Evolutionary conservation across 139 green algal species (phyloP).

Genomic region (Closterium sp.): DNA sequence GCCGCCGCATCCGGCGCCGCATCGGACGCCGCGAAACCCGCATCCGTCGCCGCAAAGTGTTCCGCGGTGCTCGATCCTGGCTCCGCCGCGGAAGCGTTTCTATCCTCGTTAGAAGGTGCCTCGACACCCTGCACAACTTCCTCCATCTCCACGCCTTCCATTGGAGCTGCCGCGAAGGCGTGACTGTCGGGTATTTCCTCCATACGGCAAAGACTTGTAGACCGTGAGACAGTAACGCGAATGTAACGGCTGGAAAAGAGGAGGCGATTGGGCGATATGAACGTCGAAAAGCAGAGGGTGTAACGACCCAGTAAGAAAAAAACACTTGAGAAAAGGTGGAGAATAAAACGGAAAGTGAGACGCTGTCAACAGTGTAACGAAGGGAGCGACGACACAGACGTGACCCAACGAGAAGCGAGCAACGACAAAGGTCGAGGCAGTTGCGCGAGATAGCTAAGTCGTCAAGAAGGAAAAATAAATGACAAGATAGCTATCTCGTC

Average conservation of each 20-base stretch:
- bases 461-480: too few relatives aligned
- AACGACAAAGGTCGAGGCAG: too few relatives aligned
- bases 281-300: neutral
- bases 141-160: neutral
- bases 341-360: neutral
- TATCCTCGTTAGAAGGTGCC: too few relatives aligned
- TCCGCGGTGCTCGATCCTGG: neutral
- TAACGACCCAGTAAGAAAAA: neutral
- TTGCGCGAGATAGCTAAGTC: too few relatives aligned
- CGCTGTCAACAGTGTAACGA: too few relatives aligned
- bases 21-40: neutral
- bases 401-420: too few relatives aligned
- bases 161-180: neutral
- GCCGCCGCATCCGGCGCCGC: neutral
- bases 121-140: neutral
- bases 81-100: neutral
- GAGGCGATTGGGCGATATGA: too few relatives aligned
- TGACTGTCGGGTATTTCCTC: neutral
- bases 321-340: neutral
- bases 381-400: too few relatives aligned
- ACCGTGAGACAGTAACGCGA: neutral
- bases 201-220: neutral
- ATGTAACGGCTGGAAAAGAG: neutral
- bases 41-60: neutral
- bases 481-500: too few relatives aligned